Percentiles rank a stretch among this genome's conserved stretches.
These are phyloP conservation scores for Pelargonium citronellum DNA, from an alignment of 441 rosid genomes.

Conservation along the genomic window DNA sequence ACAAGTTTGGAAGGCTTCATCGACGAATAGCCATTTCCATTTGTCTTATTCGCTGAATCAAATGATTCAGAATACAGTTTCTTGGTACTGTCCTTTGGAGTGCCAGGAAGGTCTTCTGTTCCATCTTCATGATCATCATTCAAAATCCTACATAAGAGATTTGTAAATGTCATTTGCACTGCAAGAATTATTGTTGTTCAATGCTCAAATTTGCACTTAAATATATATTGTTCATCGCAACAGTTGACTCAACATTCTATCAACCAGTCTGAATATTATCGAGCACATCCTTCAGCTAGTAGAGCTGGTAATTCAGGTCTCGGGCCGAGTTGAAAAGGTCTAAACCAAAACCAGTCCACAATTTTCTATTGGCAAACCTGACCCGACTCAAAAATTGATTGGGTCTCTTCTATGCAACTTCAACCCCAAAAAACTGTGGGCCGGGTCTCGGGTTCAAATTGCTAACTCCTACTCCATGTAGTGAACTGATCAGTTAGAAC, in stretches of 20 bases:
- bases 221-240: background rate
- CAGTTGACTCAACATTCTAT: background rate
- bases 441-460: too few relatives aligned
- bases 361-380: too few relatives aligned
- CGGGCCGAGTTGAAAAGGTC: too few relatives aligned
- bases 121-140: slow-evolving; percentile 47
- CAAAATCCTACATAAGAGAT: slow-evolving; percentile 48
- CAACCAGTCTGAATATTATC: background rate
- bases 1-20: slow-evolving; percentile 49
- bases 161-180: slow-evolving; percentile 2
- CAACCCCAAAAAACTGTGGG: too few relatives aligned
- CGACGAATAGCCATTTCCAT: slow-evolving; percentile 55
- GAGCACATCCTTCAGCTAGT: background rate
- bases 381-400: too few relatives aligned
- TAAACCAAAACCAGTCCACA: too few relatives aligned
- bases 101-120: slow-evolving; percentile 45
- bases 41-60: slow-evolving; percentile 39
- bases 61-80: slow-evolving; percentile 36
- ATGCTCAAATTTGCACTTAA: background rate
- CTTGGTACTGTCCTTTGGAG: slow-evolving; percentile 53
- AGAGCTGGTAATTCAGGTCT: too few relatives aligned
- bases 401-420: too few relatives aligned
- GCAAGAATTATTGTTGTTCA: background rate
- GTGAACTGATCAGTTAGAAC: too few relatives aligned
- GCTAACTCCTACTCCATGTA: too few relatives aligned